Evolutionary conservation across 2,329 filamentous ascomycete genomes (phyloP).

Genomic region (Trichophyton verrucosum): DNA sequence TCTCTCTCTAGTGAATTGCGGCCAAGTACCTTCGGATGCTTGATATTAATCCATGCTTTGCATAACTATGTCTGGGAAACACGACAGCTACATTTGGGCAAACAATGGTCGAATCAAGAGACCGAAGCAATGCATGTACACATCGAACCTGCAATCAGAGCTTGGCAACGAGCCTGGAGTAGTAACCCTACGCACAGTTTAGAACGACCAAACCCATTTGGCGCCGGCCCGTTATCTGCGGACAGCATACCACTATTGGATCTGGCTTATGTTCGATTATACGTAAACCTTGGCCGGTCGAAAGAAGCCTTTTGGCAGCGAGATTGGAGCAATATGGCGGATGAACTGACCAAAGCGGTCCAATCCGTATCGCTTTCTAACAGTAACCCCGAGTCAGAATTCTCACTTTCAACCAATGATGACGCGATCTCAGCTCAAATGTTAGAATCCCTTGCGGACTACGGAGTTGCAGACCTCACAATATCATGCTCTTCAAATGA

Average conservation of each 20-base stretch:
- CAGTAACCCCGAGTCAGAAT: constrained; percentile 19
- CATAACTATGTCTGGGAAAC: constrained; percentile 99
- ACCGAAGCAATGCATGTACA: constrained; percentile 93
- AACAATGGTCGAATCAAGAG: constrained; percentile 81
- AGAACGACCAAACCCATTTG: constrained; percentile 73
- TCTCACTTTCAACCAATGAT: constrained; percentile 21
- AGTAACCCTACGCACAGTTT: constrained; percentile 74
- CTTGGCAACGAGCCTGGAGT: constrained; percentile 88
- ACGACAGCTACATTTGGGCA: constrained; percentile 73
- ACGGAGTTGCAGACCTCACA: constrained; percentile 26
- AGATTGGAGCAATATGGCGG: constrained; percentile 83
- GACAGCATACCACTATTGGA: constrained; percentile 86
- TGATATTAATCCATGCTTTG: constrained; percentile 82
- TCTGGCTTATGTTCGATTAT: constrained; percentile 80
- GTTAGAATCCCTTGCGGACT: constrained; percentile 26
- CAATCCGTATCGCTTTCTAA: constrained; percentile 65
- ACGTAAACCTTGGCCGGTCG: constrained; percentile 80
- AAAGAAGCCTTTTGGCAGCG: constrained; percentile 92
- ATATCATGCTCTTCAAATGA: constrained; percentile 27
- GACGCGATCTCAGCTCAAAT: constrained; percentile 17
- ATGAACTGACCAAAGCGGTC: constrained; percentile 66
- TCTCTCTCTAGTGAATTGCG: constrained; percentile 51
- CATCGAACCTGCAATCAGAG: constrained; percentile 83
- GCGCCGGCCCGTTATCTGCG: constrained; percentile 67
- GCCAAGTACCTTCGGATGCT: constrained; percentile 83